phyloP scores from a whole-genome alignment of 148 eudicot species.

The Linanthus parryae region DNA sequence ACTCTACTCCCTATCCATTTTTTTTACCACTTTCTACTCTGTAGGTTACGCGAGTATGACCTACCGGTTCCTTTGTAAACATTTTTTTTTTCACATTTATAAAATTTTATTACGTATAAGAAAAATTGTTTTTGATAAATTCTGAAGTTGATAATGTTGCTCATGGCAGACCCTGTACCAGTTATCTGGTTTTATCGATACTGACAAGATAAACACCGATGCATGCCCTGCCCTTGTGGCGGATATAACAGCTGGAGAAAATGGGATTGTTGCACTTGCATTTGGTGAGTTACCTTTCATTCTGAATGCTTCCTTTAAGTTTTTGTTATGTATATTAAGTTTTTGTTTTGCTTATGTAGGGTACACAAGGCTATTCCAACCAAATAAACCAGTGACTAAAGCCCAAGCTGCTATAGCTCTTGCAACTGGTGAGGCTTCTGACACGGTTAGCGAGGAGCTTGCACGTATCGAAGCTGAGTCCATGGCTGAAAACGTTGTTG shows the following conservation, averaged over 20 bases:
- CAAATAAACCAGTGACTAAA: conserved; percentile 92
- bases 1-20: too few species aligned
- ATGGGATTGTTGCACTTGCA: conserved; percentile 82
- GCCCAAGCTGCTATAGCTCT: conserved; percentile 98
- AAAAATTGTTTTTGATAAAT: neutral
- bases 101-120: too few species aligned
- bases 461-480: conserved; percentile 97
- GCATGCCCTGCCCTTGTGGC: conserved; percentile 94
- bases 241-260: conserved; percentile 83
- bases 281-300: conserved; percentile 54
- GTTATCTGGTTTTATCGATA: conserved; percentile 85
- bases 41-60: too few species aligned
- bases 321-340: conserved; percentile 5
- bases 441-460: conserved; percentile 87
- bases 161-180: conserved; percentile 58
- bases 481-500: conserved; percentile 91
- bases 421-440: conserved; percentile 88
- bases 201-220: conserved; percentile 82
- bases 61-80: too few species aligned
- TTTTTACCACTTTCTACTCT: neutral
- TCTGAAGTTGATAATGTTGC: conserved; percentile 2
- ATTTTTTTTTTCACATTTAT: too few species aligned
- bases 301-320: neutral
- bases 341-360: conserved; percentile 37
- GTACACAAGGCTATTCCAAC: conserved; percentile 90